Percentiles rank a stretch among this genome's conserved stretches.
Evolutionary conservation across 306 rosid genomes (phyloP).

Genomic region (Corylus americana): DNA sequence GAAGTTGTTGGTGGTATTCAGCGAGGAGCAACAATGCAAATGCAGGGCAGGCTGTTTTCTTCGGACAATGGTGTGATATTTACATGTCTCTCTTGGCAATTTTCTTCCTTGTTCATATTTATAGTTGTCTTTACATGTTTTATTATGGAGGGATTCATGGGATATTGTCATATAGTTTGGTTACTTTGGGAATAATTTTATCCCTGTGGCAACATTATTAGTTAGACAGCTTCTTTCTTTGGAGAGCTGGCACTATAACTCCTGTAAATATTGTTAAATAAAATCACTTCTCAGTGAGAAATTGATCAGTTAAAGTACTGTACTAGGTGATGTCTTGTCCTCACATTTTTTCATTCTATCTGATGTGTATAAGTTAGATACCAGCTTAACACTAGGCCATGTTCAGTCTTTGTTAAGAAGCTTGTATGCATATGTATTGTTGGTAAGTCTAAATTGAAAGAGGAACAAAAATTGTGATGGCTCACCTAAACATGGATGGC

Average conservation of each 20-base stretch:
- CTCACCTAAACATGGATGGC: neutral
- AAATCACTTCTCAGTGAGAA: neutral
- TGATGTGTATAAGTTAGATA: neutral
- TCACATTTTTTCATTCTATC: neutral
- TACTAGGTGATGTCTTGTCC: neutral
- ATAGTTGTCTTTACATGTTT: neutral
- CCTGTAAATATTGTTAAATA: neutral
- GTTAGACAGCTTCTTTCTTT: neutral
- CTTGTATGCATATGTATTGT: neutral
- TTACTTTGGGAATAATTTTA: neutral
- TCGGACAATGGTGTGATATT: constrained; percentile 66
- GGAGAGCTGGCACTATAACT: neutral
- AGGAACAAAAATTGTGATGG: neutral
- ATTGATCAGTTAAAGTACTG: neutral
- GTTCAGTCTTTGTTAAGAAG: neutral
- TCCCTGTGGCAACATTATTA: neutral
- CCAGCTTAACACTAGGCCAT: neutral
- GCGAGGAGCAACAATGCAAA: constrained; percentile 42
- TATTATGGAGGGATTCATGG: neutral
- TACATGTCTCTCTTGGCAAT: constrained; percentile 9
- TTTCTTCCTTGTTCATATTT: neutral
- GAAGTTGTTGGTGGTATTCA: constrained; percentile 25
- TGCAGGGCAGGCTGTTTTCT: constrained; percentile 64
- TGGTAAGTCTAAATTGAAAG: neutral
- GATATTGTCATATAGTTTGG: neutral